These are phyloP conservation scores for Phytophthora podocarpi DNA, from an alignment of 352 stramenopile species.

Conservation along the genomic window DNA sequence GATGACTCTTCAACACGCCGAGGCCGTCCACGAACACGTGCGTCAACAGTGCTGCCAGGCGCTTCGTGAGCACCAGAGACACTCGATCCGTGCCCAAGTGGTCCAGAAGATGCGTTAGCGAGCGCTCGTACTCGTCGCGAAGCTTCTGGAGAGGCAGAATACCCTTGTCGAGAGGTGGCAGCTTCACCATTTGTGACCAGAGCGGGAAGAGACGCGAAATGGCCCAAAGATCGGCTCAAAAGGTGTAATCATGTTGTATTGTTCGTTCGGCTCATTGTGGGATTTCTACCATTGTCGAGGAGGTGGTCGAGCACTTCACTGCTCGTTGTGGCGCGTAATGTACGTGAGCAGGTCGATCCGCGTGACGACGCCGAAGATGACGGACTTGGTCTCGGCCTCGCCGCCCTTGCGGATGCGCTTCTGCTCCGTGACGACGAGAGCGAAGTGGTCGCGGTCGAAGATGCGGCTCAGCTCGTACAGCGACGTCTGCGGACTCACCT, in stretches of 20 bases:
- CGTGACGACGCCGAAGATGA: conserved; percentile 96
- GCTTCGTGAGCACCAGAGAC: conserved; percentile 60
- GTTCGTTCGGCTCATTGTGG: too few species aligned
- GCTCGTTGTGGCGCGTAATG: conserved; percentile 78
- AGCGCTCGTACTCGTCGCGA: conserved; percentile 48
- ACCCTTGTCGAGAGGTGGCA: conserved; percentile 36
- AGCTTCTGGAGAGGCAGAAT: conserved; percentile 40
- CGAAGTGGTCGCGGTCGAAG: conserved; percentile 97
- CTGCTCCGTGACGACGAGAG: conserved; percentile 94
- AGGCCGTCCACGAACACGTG: conserved; percentile 63
- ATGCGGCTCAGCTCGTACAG: conserved; percentile 93
- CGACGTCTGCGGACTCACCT: conserved; percentile 90
- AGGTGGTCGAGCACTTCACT: too few species aligned
- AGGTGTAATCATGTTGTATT: background rate
- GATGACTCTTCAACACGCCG: conserved; percentile 35
- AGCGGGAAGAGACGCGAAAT: conserved; percentile 30
- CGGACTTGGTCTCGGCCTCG: conserved; percentile 73
- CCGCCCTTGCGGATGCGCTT: conserved; percentile 87
- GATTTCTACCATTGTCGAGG: too few species aligned
- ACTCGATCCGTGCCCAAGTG: conserved; percentile 40
- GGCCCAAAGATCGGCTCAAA: background rate
- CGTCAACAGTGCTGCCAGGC: conserved; percentile 59
- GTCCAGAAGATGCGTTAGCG: conserved; percentile 45
- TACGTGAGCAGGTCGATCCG: conserved; percentile 97
- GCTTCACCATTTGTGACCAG: conserved; percentile 26